These are phyloP conservation scores for Lachnellula occidentalis DNA, from an alignment of 2,329 filamentous ascomycete species.

Conservation along the genomic window DNA sequence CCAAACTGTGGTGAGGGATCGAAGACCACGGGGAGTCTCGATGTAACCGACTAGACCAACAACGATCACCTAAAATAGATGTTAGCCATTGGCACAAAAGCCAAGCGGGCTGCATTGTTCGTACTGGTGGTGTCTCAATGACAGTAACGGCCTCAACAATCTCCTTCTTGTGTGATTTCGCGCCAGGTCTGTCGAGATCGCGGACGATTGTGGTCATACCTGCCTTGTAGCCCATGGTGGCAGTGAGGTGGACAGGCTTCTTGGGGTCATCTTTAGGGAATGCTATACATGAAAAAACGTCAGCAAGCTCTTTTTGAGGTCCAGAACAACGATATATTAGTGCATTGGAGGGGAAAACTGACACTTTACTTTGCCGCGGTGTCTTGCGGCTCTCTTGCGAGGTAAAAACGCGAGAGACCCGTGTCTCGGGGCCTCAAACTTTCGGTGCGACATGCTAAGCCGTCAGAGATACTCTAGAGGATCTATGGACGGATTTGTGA, in stretches of 20 bases:
- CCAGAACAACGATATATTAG: not conserved
- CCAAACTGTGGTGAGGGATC: constrained; percentile 99
- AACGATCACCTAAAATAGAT: constrained; percentile 86
- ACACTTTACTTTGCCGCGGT: constrained; percentile 61
- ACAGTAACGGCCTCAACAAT: constrained; percentile 83
- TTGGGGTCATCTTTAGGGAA: constrained; percentile 99
- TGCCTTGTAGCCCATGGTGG: constrained; percentile 99
- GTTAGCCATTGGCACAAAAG: constrained; percentile 66
- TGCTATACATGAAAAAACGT: constrained; percentile 36
- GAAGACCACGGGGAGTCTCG: constrained; percentile 98
- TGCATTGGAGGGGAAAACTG: not conserved
- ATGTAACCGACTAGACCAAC: constrained; percentile 99
- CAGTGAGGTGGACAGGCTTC: constrained; percentile 98
- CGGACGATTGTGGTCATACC: constrained; percentile 99
- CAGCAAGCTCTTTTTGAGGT: constrained; percentile 4
- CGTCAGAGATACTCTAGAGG: not conserved
- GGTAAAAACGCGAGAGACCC: constrained; percentile 86
- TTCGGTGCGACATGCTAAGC: constrained; percentile 24
- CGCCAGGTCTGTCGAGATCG: constrained; percentile 90
- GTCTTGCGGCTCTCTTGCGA: constrained; percentile 86
- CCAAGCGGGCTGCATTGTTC: constrained; percentile 79
- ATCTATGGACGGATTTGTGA: no score
- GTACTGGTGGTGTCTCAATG: constrained; percentile 93
- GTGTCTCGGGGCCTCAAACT: constrained; percentile 72
- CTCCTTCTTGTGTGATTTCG: constrained; percentile 99